These are phyloP conservation scores for Talaromyces proteolyticus DNA, from an alignment of 495 filamentous ascomycete genomes.

Conservation along the genomic window DNA sequence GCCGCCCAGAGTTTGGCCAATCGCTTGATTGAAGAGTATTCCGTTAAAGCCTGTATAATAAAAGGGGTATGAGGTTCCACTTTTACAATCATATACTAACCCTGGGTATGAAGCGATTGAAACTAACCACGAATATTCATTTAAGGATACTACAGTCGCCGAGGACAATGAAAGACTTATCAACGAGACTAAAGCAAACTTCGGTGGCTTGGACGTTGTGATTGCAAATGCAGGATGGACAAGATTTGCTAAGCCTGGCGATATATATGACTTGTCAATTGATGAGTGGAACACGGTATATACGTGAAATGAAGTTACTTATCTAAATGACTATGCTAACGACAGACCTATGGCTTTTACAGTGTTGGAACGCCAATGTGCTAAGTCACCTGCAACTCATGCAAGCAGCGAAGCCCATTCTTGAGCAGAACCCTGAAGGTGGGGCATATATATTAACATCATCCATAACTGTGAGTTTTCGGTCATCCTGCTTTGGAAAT, in stretches of 20 bases:
- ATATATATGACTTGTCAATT: constrained; percentile 40
- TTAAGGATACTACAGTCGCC: not conserved
- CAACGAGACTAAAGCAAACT: not conserved
- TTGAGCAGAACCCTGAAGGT: constrained; percentile 51
- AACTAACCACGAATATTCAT: not conserved
- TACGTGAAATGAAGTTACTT: too few relatives aligned
- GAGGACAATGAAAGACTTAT: not conserved
- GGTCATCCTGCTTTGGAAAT: not conserved
- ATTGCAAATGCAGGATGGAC: constrained; percentile 7
- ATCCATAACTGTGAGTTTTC: constrained; percentile 33
- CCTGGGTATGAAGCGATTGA: too few relatives aligned
- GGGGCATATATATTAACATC: constrained; percentile 52
- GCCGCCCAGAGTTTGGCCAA: constrained; percentile 32
- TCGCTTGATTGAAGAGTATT: constrained; percentile 26
- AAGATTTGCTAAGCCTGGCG: constrained; percentile 29
- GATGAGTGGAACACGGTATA: constrained; percentile 49
- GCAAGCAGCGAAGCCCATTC: constrained; percentile 44
- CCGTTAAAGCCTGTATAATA: constrained; percentile 32
- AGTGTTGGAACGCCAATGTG: constrained; percentile 50
- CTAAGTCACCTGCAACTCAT: constrained; percentile 49
- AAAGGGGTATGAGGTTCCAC: constrained; percentile 42
- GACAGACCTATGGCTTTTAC: too few relatives aligned
- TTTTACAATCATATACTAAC: too few relatives aligned
- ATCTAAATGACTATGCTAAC: too few relatives aligned
- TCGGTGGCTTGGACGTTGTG: constrained; percentile 1